Percentiles rank a stretch among this genome's conserved stretches.
Evolutionary conservation across 257 asterid genomes (phyloP).

Genomic region (Solanum stenotomum): DNA sequence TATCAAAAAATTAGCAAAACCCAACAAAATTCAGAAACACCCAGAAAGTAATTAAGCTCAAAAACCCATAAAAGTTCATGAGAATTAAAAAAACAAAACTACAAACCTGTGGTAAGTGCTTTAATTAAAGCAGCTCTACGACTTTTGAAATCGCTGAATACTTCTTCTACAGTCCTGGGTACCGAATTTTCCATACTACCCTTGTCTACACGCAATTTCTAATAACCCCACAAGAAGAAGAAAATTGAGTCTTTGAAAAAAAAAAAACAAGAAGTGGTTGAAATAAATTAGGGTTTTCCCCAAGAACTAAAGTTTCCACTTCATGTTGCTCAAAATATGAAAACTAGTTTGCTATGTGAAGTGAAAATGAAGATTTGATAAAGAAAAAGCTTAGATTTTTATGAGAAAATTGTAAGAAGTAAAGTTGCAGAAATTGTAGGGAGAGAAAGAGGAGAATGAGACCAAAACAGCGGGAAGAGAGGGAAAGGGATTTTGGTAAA

Average conservation of each 20-base stretch:
- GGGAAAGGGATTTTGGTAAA: neutral
- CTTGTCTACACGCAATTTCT: neutral
- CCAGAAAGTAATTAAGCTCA: neutral
- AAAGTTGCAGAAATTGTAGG: neutral
- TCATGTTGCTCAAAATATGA: neutral
- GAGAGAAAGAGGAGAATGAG: neutral
- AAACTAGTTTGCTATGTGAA: neutral
- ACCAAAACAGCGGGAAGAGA: neutral
- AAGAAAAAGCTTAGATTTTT: neutral
- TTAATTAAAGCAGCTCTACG: conserved; percentile 66
- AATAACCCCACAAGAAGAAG: neutral
- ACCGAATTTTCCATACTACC: neutral
- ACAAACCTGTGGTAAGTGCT: conserved; percentile 29
- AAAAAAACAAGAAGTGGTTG: neutral
- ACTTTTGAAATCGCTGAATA: conserved; percentile 61
- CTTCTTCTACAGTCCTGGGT: conserved; percentile 90
- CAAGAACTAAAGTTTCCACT: neutral
- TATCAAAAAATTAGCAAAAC: neutral
- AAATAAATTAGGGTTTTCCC: neutral
- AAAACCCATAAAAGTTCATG: neutral
- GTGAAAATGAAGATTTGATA: neutral
- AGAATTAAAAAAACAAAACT: neutral
- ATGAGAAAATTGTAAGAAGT: neutral
- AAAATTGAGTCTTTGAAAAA: neutral
- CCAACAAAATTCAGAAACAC: neutral